These are phyloP conservation scores for Solanum arcanum DNA, from an alignment of 257 asterid species.

Conservation along the genomic window DNA sequence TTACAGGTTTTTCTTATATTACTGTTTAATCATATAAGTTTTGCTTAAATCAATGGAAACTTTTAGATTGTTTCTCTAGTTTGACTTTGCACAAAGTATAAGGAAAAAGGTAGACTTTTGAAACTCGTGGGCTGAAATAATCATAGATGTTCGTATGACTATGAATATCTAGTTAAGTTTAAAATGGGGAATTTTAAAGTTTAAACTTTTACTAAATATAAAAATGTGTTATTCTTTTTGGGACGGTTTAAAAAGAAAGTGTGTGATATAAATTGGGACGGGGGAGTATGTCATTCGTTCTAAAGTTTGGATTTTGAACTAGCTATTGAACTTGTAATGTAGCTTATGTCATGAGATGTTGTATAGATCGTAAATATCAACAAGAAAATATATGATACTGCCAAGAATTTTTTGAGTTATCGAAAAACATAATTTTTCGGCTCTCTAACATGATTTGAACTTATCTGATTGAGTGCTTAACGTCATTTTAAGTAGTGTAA, in stretches of 20 bases:
- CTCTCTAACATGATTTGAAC: neutral
- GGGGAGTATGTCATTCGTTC: neutral
- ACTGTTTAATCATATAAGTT: neutral
- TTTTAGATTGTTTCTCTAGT: neutral
- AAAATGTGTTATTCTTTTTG: neutral
- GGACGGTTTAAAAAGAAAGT: neutral
- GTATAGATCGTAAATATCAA: neutral
- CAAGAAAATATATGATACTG: neutral
- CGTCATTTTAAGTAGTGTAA: neutral
- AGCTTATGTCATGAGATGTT: neutral
- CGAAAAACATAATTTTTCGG: neutral
- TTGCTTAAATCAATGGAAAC: neutral
- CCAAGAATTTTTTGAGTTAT: neutral
- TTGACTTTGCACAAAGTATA: too few relatives aligned
- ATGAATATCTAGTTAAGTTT: neutral
- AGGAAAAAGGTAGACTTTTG: neutral
- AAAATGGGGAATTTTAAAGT: neutral
- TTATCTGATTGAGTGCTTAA: neutral
- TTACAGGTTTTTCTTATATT: conserved; percentile 36
- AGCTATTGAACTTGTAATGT: neutral
- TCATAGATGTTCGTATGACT: neutral
- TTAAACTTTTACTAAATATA: neutral
- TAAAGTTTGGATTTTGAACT: neutral
- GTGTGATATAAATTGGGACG: neutral
- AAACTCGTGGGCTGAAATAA: neutral